Percentiles rank a stretch among this genome's conserved stretches.
Evolutionary conservation across 2,329 filamentous ascomycete genomes (phyloP).

Genomic region (Aurifilum marmelostoma): DNA sequence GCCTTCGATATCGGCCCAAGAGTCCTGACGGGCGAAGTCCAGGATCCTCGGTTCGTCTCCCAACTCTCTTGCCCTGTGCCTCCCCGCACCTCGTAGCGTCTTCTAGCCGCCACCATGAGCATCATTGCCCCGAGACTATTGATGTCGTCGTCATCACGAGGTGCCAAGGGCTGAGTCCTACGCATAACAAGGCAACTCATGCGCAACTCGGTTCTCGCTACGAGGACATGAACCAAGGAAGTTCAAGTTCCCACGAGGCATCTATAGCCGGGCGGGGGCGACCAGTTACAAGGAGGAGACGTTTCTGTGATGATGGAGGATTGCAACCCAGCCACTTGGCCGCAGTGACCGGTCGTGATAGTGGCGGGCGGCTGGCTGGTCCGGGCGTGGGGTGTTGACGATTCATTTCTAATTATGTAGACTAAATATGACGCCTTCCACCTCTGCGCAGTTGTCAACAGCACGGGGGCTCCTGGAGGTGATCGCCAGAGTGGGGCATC

Average conservation of each 20-base stretch:
- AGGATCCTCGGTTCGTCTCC: constrained; percentile 11
- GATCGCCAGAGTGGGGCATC: background rate
- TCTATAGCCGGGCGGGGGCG: background rate
- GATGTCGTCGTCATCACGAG: constrained; percentile 13
- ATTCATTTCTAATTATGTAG: constrained; percentile 10
- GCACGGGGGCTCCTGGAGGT: constrained; percentile 10
- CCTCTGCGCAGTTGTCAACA: constrained; percentile 12
- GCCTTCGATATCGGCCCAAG: background rate
- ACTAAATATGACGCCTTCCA: constrained; percentile 18
- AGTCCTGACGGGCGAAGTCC: constrained; percentile 6
- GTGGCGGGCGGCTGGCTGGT: constrained; percentile 9
- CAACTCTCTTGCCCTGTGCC: constrained; percentile 2
- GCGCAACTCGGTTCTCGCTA: constrained; percentile 13
- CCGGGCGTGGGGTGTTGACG: constrained; percentile 1
- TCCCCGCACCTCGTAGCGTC: constrained; percentile 6
- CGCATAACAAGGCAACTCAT: background rate
- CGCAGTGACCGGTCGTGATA: background rate
- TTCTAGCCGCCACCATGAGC: constrained; percentile 11
- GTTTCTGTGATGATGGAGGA: constrained; percentile 13
- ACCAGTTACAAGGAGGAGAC: background rate
- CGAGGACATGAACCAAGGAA: constrained; percentile 8
- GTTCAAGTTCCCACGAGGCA: constrained; percentile 7
- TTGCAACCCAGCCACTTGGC: background rate
- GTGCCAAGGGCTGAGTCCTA: constrained; percentile 14
- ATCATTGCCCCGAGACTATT: constrained; percentile 4